Evolutionary conservation across 768 basidiomycete genomes (phyloP).

Genomic region (Crucibulum laeve): DNA sequence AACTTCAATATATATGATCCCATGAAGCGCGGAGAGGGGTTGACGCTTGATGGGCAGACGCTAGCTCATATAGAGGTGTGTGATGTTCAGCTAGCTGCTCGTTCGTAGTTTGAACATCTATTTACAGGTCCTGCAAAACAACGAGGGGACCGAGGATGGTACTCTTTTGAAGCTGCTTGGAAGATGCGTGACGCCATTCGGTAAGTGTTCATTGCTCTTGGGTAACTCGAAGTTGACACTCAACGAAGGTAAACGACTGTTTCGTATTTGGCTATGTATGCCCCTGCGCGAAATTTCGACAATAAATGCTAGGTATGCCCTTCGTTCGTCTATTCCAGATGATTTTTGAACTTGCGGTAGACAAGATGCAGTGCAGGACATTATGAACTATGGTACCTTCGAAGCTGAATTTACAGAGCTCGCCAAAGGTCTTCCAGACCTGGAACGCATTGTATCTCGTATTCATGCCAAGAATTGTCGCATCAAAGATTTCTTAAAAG

Average conservation of each 20-base stretch:
- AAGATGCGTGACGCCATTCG: slow-evolving; percentile 89
- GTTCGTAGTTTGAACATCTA: slow-evolving; percentile 1
- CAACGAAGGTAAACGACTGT: slow-evolving; percentile 79
- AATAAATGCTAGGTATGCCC: slow-evolving; percentile 80
- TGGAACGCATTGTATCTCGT: slow-evolving; percentile 91
- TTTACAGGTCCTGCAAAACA: slow-evolving; percentile 77
- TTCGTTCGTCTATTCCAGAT: not conserved
- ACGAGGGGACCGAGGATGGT: slow-evolving; percentile 90
- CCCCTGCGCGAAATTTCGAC: slow-evolving; percentile 77
- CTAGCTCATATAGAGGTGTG: slow-evolving; percentile 89
- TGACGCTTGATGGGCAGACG: slow-evolving; percentile 92
- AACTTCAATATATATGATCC: slow-evolving; percentile 99
- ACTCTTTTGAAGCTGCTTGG: slow-evolving; percentile 79
- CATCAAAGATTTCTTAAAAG: slow-evolving; percentile 83
- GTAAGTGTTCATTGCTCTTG: slow-evolving; percentile 33
- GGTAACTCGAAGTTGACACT: not conserved
- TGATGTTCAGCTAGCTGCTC: not conserved
- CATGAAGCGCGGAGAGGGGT: slow-evolving; percentile 80
- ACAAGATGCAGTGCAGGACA: slow-evolving; percentile 91
- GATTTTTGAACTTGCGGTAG: slow-evolving; percentile 29
- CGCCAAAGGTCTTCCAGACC: slow-evolving; percentile 82
- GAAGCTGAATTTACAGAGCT: slow-evolving; percentile 70
- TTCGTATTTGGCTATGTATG: slow-evolving; percentile 95
- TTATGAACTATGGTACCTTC: slow-evolving; percentile 77
- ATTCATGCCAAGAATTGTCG: slow-evolving; percentile 91